phyloP scores from a whole-genome alignment of 2,329 filamentous ascomycete species.

The Ophiostoma angusticollis region DNA sequence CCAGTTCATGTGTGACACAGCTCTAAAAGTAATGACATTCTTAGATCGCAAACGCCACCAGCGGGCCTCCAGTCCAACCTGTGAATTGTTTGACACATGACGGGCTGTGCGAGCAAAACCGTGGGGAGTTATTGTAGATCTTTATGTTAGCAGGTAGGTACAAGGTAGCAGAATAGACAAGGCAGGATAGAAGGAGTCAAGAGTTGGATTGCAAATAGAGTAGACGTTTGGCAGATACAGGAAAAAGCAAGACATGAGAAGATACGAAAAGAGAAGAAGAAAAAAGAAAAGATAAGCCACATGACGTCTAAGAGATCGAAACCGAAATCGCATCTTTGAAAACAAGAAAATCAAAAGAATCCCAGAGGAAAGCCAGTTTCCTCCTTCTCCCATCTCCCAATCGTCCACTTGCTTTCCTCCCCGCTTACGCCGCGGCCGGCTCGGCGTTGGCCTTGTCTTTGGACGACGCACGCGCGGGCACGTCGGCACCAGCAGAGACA shows the following conservation, averaged over 20 bases:
- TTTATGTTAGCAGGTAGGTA: too few relatives aligned
- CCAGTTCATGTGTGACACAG: neutral
- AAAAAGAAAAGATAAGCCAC: neutral
- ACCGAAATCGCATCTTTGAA: neutral
- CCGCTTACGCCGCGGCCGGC: too few relatives aligned
- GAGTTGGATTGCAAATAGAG: neutral
- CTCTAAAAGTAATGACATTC: constrained; percentile 6
- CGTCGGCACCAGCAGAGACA: too few relatives aligned
- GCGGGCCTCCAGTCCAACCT: constrained; percentile 2
- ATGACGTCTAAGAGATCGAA: neutral
- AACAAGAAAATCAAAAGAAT: constrained; percentile 1
- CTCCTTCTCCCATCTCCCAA: neutral
- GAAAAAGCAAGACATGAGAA: neutral
- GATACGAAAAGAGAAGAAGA: neutral
- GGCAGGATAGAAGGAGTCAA: neutral
- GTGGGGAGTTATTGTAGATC: neutral
- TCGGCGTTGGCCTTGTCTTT: too few relatives aligned
- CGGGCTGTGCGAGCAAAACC: neutral
- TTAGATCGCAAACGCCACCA: constrained; percentile 6
- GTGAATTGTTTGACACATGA: too few relatives aligned
- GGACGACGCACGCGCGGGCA: too few relatives aligned
- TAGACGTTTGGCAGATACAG: neutral
- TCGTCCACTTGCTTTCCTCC: too few relatives aligned
- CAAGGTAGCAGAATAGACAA: neutral
- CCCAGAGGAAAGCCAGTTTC: neutral